Percentiles rank a stretch among this genome's conserved stretches.
These are phyloP conservation scores for Calycina herbarum DNA, from an alignment of 2,329 filamentous ascomycete species.

Conservation along the genomic window DNA sequence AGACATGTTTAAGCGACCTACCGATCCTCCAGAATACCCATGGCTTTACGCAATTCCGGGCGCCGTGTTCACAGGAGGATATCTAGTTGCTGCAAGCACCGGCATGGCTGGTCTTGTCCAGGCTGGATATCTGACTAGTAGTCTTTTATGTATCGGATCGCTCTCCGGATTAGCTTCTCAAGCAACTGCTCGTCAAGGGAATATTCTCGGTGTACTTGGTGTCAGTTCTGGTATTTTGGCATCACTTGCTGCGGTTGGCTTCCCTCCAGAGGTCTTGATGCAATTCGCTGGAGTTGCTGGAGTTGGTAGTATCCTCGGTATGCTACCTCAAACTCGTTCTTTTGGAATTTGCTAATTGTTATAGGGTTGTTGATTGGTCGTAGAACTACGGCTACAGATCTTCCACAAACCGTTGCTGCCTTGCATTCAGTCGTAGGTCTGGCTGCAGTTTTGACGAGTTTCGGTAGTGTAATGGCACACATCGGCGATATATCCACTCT, in stretches of 20 bases:
- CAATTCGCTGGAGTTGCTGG: conserved; percentile 79
- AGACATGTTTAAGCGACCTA: conserved; percentile 85
- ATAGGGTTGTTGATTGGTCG: conserved; percentile 73
- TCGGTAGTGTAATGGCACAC: conserved; percentile 79
- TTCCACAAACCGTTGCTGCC: conserved; percentile 87
- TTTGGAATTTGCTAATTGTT: background rate
- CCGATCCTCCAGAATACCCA: conserved; percentile 83
- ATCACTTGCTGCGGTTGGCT: conserved; percentile 78
- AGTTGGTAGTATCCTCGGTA: conserved; percentile 65
- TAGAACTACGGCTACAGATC: conserved; percentile 81
- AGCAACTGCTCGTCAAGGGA: conserved; percentile 78
- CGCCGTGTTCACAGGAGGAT: conserved; percentile 76
- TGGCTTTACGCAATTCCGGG: conserved; percentile 83
- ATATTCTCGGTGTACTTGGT: conserved; percentile 82
- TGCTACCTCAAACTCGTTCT: conserved; percentile 13
- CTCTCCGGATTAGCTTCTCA: conserved; percentile 81
- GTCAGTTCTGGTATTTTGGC: conserved; percentile 81
- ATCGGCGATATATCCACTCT: conserved; percentile 70
- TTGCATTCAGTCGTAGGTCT: conserved; percentile 88
- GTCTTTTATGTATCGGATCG: conserved; percentile 81
- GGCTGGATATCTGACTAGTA: conserved; percentile 83
- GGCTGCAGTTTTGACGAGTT: conserved; percentile 83
- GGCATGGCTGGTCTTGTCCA: conserved; percentile 83
- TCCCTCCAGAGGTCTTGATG: conserved; percentile 72
- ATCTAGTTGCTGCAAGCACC: conserved; percentile 75